Conservation (phyloP, 2,329 filamentous ascomycete genomes). For the Clarireedia hainanense region DNA sequence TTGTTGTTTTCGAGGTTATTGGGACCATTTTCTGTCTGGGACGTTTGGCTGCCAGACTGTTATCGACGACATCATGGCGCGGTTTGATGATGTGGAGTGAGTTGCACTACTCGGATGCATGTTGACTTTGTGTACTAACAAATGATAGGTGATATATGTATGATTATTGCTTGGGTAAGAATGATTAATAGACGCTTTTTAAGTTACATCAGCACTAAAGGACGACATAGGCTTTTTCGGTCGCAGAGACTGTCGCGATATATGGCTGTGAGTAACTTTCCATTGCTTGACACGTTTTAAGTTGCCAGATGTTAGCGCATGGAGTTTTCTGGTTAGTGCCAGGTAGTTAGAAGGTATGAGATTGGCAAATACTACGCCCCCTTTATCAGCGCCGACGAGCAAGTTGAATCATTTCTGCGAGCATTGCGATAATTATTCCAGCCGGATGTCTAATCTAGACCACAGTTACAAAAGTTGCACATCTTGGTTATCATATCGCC, state of each 20-base stretch:
- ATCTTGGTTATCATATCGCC: conserved; percentile 14
- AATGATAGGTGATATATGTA: conserved; percentile 14
- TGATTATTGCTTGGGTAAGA: conserved; percentile 13
- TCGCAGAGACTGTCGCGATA: conserved; percentile 4
- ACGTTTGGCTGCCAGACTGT: conserved; percentile 10
- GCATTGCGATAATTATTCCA: no score
- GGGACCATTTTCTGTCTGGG: conserved; percentile 14
- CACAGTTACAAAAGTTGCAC: conserved; percentile 14
- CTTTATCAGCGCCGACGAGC: no score
- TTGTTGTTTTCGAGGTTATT: conserved; percentile 10
- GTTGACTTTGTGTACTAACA: not conserved
- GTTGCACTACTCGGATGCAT: not conserved
- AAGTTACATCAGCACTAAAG: not conserved
- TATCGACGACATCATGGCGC: conserved; percentile 9
- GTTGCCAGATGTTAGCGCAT: no score
- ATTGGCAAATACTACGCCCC: no score
- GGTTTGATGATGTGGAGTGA: conserved; percentile 17
- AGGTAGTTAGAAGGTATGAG: no score
- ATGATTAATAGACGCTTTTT: not conserved
- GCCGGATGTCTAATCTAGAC: not conserved
- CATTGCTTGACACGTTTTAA: no score
- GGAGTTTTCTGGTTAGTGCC: no score
- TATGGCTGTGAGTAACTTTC: conserved; percentile 1
- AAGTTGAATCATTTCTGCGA: no score
- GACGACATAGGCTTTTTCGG: conserved; percentile 7